Evolutionary conservation across 345 rosid genomes (phyloP).

Genomic region (Eucalyptus marginata): DNA sequence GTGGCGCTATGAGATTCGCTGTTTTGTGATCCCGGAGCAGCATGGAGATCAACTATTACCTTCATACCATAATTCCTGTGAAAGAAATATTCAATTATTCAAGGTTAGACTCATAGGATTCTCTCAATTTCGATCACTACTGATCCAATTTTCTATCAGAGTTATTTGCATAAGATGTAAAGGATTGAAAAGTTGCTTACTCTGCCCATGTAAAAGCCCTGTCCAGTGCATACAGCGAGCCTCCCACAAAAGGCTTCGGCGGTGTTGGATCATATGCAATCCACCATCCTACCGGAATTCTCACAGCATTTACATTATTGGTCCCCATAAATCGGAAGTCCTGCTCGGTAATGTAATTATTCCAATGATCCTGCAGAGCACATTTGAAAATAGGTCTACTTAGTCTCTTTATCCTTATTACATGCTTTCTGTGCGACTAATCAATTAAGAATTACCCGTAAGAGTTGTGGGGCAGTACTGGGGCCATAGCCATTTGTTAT

Average conservation of each 20-base stretch:
- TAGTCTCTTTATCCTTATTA: not conserved
- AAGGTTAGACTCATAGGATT: not conserved
- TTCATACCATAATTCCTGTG: slow-evolving; percentile 2
- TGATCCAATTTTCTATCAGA: not conserved
- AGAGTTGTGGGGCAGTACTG: not conserved
- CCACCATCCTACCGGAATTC: not conserved
- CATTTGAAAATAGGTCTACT: not conserved
- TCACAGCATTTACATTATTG: not conserved
- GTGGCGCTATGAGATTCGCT: slow-evolving; percentile 10
- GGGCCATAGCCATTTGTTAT: not conserved
- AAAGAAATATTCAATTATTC: not conserved
- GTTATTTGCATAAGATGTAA: not conserved
- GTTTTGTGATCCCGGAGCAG: slow-evolving; percentile 11
- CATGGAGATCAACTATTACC: not conserved
- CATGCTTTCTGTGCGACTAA: not conserved
- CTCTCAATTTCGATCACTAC: not conserved
- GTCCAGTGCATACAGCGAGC: not conserved
- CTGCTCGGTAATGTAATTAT: not conserved
- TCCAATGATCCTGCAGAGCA: not conserved
- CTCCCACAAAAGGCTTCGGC: not conserved
- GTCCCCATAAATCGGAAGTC: not conserved
- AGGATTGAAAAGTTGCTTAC: not conserved
- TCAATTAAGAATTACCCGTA: not conserved
- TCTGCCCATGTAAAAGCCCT: not conserved
- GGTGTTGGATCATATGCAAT: not conserved